phyloP scores from a whole-genome alignment of 768 basidiomycete species.

The Crassisporium funariophilum region DNA sequence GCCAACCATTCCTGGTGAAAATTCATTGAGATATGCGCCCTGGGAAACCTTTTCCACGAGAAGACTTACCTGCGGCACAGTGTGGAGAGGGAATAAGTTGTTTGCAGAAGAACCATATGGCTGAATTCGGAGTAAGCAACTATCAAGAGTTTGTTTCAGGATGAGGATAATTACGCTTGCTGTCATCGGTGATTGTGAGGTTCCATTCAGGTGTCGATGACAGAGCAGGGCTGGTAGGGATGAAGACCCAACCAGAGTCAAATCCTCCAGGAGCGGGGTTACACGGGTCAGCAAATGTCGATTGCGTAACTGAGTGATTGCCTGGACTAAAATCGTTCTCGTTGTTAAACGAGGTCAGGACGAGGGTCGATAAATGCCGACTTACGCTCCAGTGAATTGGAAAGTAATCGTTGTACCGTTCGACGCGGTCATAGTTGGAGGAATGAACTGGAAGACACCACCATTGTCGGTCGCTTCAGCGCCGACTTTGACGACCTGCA shows the following conservation, averaged over 20 bases:
- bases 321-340: slow-evolving; percentile 41
- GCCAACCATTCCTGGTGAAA: slow-evolving; percentile 45
- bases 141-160: slow-evolving; percentile 15
- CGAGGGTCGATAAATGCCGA: too few species aligned
- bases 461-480: slow-evolving; percentile 25
- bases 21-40: not conserved
- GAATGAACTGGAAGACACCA: slow-evolving; percentile 49
- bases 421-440: slow-evolving; percentile 40
- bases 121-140: slow-evolving; percentile 24
- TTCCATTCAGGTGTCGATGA: slow-evolving; percentile 42
- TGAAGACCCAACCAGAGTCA: slow-evolving; percentile 53
- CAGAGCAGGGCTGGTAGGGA: slow-evolving; percentile 30
- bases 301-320: slow-evolving; percentile 58
- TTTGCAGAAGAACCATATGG: slow-evolving; percentile 65
- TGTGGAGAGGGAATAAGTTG: slow-evolving; percentile 43
- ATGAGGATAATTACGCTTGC: slow-evolving; percentile 38
- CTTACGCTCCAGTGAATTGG: slow-evolving; percentile 48
- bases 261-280: slow-evolving; percentile 47
- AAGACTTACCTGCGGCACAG: slow-evolving; percentile 35
- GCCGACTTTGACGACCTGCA: slow-evolving; percentile 42
- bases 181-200: slow-evolving; percentile 50
- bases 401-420: slow-evolving; percentile 52
- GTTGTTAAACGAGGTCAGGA: not conserved
- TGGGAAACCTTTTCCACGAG: not conserved
- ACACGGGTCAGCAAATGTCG: slow-evolving; percentile 47